These are phyloP conservation scores for Gonium pectorale DNA, from an alignment of 139 green algal species.

Conservation along the genomic window DNA sequence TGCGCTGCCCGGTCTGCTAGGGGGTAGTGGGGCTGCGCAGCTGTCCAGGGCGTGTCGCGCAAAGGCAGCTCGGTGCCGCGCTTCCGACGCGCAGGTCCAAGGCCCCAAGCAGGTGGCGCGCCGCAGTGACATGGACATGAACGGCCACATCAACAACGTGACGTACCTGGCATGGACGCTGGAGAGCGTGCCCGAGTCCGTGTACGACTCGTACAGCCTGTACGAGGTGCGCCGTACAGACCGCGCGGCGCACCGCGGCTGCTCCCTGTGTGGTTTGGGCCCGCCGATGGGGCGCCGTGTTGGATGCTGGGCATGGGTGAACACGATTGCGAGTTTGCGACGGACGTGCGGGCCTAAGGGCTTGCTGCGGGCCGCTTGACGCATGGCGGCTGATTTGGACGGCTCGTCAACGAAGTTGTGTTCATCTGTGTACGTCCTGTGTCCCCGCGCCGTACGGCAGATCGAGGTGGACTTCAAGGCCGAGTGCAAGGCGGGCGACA, in stretches of 20 bases:
- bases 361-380: too few species aligned
- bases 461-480: slow-evolving; percentile 93
- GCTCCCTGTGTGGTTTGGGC: neutral
- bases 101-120: slow-evolving; percentile 74
- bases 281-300: neutral
- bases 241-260: too few species aligned
- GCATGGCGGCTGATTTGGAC: neutral
- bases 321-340: too few species aligned
- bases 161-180: slow-evolving; percentile 94
- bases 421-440: neutral
- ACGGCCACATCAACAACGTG: slow-evolving; percentile 99
- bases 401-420: neutral
- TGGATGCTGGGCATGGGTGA: neutral
- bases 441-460: slow-evolving; percentile 46
- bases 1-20: too few species aligned
- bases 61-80: neutral
- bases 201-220: slow-evolving; percentile 76
- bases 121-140: slow-evolving; percentile 96
- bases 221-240: slow-evolving; percentile 79
- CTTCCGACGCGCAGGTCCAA: slow-evolving; percentile 32
- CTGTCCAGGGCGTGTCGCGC: too few species aligned
- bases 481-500: slow-evolving; percentile 85
- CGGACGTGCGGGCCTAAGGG: too few species aligned
- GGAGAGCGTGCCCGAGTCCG: slow-evolving; percentile 83
- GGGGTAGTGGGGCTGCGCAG: too few species aligned